These are phyloP conservation scores for Candida pseudoglaebosa DNA, from an alignment of 805 yeast species.

Conservation along the genomic window DNA sequence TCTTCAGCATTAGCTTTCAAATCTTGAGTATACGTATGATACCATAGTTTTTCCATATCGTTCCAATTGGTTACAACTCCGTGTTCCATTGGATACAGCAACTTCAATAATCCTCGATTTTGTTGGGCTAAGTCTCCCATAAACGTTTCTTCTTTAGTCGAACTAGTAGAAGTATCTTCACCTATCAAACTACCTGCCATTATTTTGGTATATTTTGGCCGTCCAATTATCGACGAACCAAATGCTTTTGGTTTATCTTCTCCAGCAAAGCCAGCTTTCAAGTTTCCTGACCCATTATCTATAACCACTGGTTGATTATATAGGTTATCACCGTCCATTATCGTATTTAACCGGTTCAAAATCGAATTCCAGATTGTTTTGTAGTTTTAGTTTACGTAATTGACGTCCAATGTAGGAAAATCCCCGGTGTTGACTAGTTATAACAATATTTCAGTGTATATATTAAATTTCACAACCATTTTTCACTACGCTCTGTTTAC, in stretches of 20 bases:
- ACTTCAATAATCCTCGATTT: conserved; percentile 68
- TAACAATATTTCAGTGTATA: too few relatives aligned
- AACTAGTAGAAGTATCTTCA: conserved; percentile 34
- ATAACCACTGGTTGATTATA: conserved; percentile 46
- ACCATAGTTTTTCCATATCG: conserved; percentile 83
- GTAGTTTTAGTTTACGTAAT: too few relatives aligned
- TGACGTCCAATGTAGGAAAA: too few relatives aligned
- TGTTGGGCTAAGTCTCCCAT: conserved; percentile 75
- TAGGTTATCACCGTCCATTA: conserved; percentile 15
- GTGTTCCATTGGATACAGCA: conserved; percentile 71
- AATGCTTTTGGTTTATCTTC: conserved; percentile 72
- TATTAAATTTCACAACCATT: too few relatives aligned
- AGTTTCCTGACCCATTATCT: conserved; percentile 70
- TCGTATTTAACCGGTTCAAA: not conserved
- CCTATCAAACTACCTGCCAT: conserved; percentile 53
- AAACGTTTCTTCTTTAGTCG: conserved; percentile 47
- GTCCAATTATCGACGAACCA: conserved; percentile 67
- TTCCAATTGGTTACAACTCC: conserved; percentile 82
- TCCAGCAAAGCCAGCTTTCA: conserved; percentile 92
- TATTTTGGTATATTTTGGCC: conserved; percentile 77
- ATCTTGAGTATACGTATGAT: conserved; percentile 55
- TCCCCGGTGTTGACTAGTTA: too few relatives aligned
- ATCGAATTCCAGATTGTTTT: too few relatives aligned
- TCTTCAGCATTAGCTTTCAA: conserved; percentile 63
- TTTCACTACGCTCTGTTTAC: not conserved